Evolutionary conservation across 805 yeast species (phyloP).

Genomic region (Candida sphagnicola): DNA sequence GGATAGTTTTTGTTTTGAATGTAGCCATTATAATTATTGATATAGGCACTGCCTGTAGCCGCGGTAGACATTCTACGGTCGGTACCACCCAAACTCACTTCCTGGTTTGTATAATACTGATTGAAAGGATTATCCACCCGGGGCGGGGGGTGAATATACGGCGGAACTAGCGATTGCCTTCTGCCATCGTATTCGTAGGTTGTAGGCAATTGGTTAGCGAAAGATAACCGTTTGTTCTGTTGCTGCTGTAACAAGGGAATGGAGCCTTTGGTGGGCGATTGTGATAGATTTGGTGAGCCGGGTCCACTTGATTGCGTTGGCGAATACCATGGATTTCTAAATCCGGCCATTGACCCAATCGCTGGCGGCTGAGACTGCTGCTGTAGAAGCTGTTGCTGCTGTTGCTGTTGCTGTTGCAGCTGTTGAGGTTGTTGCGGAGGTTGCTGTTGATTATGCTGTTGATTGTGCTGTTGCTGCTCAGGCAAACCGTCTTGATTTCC

Average conservation of each 20-base stretch:
- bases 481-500: slow-evolving; percentile 5
- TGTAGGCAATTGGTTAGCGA: slow-evolving; percentile 44
- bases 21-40: slow-evolving; percentile 5
- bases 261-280: slow-evolving; percentile 25
- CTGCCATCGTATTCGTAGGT: slow-evolving; percentile 43
- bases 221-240: slow-evolving; percentile 25
- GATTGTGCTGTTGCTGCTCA: slow-evolving; percentile 6
- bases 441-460: too few species aligned
- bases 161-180: slow-evolving; percentile 17
- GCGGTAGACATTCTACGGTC: slow-evolving; percentile 39
- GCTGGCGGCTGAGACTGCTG: slow-evolving; percentile 7
- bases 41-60: slow-evolving; percentile 18
- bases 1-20: slow-evolving; percentile 2
- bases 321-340: slow-evolving; percentile 43
- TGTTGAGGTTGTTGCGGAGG: too few species aligned
- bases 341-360: slow-evolving; percentile 21
- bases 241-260: slow-evolving; percentile 28
- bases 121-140: slow-evolving; percentile 44
- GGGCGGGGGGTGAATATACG: slow-evolving; percentile 39
- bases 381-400: slow-evolving; percentile 5
- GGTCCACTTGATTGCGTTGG: slow-evolving; percentile 13
- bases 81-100: slow-evolving; percentile 23
- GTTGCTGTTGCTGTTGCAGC: slow-evolving; percentile 9
- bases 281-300: slow-evolving; percentile 11
- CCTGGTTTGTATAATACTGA: slow-evolving; percentile 38